Percentiles rank a stretch among this genome's conserved stretches.
These are phyloP conservation scores for Talaromyces piceae DNA, from an alignment of 2,329 filamentous ascomycete genomes.

Conservation along the genomic window DNA sequence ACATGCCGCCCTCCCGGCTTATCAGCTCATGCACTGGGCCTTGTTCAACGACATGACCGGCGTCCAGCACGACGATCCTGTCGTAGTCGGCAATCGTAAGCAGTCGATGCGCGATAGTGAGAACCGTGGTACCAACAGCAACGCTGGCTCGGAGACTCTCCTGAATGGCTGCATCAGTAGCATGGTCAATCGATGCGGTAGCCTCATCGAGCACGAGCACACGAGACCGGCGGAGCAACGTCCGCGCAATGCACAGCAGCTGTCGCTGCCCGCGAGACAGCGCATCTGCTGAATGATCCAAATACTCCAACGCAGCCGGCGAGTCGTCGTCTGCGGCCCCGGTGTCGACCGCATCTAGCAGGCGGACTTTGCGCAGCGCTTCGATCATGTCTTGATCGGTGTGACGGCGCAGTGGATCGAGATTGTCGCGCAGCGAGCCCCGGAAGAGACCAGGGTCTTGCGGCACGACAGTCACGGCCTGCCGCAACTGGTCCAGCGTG, in stretches of 20 bases:
- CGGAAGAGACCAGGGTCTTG: constrained; percentile 2
- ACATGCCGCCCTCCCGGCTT: background rate
- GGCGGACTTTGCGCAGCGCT: background rate
- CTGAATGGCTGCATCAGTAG: background rate
- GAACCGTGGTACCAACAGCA: background rate
- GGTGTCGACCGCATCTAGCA: background rate
- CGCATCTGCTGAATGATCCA: constrained; percentile 19
- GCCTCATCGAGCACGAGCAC: constrained; percentile 4
- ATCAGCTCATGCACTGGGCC: background rate
- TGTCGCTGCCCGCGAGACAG: constrained; percentile 27
- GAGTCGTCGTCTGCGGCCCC: background rate
- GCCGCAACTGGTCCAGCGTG: background rate
- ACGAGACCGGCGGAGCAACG: constrained; percentile 4
- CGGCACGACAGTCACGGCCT: background rate
- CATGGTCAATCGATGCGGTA: background rate
- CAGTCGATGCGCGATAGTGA: constrained; percentile 1
- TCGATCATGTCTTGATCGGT: background rate
- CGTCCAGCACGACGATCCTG: background rate
- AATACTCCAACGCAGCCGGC: background rate
- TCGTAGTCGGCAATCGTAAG: constrained; percentile 3
- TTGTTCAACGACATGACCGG: constrained; percentile 1
- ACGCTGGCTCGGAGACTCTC: background rate
- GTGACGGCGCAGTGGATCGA: background rate
- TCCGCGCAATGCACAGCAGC: constrained; percentile 24
- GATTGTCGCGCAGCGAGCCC: background rate